Base-by-base conservation (phyloP, 139 green algal species). In the Micractinium conductrix region DNA sequence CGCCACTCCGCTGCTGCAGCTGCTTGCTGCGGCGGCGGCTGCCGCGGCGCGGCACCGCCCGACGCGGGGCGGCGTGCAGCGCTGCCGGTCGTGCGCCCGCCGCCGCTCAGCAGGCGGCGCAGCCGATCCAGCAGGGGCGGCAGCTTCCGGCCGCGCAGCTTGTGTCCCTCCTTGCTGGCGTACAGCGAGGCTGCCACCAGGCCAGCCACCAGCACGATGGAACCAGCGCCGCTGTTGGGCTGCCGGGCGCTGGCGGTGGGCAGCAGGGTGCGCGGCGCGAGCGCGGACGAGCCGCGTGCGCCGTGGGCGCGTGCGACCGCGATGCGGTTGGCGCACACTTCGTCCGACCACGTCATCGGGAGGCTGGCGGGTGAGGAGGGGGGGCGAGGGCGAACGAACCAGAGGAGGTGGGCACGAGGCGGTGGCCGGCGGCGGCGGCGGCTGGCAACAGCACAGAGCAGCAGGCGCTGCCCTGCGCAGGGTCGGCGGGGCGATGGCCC, bases 71-170 rank as follows among this genome's bases (percentile, higher is more conserved):
- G 53, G 10, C 53, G 53, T 4, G 53, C 19, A 5, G 53, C 8
- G 19, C 19, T 62, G 53, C 53, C 10, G 8, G 26, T 21, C 6
- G 26, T 21, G 67, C 67, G 67, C 67, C 67, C 30, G 42, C 43
- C 42, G 37, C 50, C 74, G 26, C 24, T 26, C 76, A 72, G 76
- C 76, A 83, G 43, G 58, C 62, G 42, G 43, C 78, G 78, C 42
- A 74, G 26, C 37, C n/a, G 42, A 42, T 83, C 78, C 37, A 74
- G 37, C 16, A 42, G 16, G 14, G 62, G 30, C 19, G 62, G 78
- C 60, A 74, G n/a, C 24, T 70, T 48, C 30, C 78, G 78, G 17
- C 78, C 78, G 1, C 33, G 65, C 62, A 83, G 78, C 62, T 74
- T 74, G 78, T 74, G 78, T 3, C 60, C 60, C 33, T 83, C 60